phyloP scores from a whole-genome alignment of 1,284 basidiomycete species.

The Anthracocystis panici-leucophaei region DNA sequence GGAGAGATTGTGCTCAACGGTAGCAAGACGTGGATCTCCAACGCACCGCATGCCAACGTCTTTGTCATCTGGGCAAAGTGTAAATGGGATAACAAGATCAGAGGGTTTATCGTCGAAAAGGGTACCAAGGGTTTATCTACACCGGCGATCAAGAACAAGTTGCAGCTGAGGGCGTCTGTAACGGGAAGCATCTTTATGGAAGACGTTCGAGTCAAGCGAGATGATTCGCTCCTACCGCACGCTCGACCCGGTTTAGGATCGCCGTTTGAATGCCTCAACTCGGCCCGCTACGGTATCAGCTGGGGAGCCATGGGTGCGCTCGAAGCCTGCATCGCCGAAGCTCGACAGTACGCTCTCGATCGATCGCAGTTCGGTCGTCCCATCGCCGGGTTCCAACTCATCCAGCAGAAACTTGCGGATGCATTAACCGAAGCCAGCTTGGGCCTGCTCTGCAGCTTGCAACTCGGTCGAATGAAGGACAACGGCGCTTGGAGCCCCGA shows the following conservation, averaged over 20 bases:
- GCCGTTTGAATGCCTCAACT: conserved; percentile 66
- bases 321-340: conserved; percentile 86
- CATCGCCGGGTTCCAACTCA: conserved; percentile 87
- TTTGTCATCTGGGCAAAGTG: conserved; percentile 95
- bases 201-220: conserved; percentile 57
- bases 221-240: conserved; percentile 57
- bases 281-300: conserved; percentile 61
- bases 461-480: conserved; percentile 92
- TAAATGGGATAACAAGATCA: conserved; percentile 90
- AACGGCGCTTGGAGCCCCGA: conserved; percentile 82
- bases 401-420: conserved; percentile 96
- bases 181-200: conserved; percentile 92
- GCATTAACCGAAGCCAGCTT: conserved; percentile 86
- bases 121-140: conserved; percentile 85
- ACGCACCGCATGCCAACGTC: conserved; percentile 76
- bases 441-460: conserved; percentile 77
- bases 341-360: conserved; percentile 87
- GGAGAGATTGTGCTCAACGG: conserved; percentile 89
- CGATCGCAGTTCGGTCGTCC: conserved; percentile 86
- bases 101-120: conserved; percentile 94
- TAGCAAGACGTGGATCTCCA: conserved; percentile 97
- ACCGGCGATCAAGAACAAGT: conserved; percentile 91
- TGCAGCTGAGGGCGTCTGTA: conserved; percentile 86
- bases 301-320: conserved; percentile 74
- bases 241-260: conserved; percentile 61